These are phyloP conservation scores for Hyaloperonospora brassicae DNA, from an alignment of 352 stramenopile genomes.

Conservation along the genomic window DNA sequence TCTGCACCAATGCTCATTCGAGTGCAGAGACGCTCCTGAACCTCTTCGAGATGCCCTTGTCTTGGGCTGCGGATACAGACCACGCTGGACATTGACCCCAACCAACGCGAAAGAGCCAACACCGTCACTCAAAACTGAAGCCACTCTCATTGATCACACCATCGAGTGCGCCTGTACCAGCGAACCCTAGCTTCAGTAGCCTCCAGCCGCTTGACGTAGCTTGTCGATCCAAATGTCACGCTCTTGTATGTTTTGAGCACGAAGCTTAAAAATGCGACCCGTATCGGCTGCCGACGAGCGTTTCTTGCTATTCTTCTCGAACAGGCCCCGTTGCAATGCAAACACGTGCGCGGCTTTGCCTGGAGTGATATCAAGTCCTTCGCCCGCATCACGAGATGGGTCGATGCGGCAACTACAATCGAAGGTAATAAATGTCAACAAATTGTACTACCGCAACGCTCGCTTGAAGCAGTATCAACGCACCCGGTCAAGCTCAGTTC, in stretches of 20 bases:
- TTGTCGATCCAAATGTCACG: slow-evolving; percentile 77
- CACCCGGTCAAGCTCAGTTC: slow-evolving; percentile 73
- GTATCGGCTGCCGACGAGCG: slow-evolving; percentile 59
- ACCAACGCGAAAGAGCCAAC: too few species aligned
- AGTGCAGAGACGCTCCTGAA: too few species aligned
- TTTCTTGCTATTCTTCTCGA: slow-evolving; percentile 78
- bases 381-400: slow-evolving; percentile 60
- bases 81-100: too few species aligned
- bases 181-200: slow-evolving; percentile 16
- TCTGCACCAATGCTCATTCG: too few species aligned
- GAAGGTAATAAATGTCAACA: background rate
- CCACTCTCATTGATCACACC: too few species aligned
- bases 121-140: slow-evolving; percentile 4
- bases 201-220: slow-evolving; percentile 47
- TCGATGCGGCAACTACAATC: slow-evolving; percentile 31
- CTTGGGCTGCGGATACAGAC: too few species aligned
- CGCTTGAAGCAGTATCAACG: slow-evolving; percentile 3
- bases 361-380: slow-evolving; percentile 80
- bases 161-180: background rate
- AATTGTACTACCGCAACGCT: background rate
- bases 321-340: slow-evolving; percentile 54
- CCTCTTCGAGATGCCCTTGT: too few species aligned
- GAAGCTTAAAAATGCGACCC: slow-evolving; percentile 74
- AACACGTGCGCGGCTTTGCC: slow-evolving; percentile 61
- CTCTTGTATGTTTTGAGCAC: slow-evolving; percentile 76